Base-by-base conservation (phyloP, 164 flowering plant genomes). In the Santalum album region DNA sequence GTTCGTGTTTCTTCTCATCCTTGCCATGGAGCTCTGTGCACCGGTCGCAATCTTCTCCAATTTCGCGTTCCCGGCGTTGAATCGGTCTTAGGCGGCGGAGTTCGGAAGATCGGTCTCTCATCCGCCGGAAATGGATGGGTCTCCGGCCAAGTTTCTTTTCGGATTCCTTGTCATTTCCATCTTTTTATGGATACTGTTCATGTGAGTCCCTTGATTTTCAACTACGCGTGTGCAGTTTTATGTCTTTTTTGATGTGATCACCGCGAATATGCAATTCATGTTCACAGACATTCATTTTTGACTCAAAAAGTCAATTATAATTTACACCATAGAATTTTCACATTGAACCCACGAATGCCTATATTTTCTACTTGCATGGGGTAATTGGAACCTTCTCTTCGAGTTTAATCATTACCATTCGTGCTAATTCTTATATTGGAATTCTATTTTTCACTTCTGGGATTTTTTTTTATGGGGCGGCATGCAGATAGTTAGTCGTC, bases 131-230 rank as follows among this genome's bases (percentile, higher is more conserved):
- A 90, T 90, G 97, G 92, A 81, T 21, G 72, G 76, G 52, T 86
- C 95, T 23, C 88, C 97, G 0, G 88, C 76, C 49, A 82, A 76
- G 55, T 78, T 84, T 67, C 69, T 90, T 65, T 78, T 81, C 55
- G 62, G 77, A n/a, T 82, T 90, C 69, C 65, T 90, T 50, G 62
- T 83, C 32, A 59, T 77, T 50, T 86, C 83, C 57, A 72, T 84
- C 65, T 55, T 76, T 21, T 75, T 87, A 71, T 90, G 97, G 97
- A 65, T 83, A 55, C 16, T 83, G 23, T 82, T 86, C 84, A 75
- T 80, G 97, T 87, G 69, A 75, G 92, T 65, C 20, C 23, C 14
- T 25, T 23, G 50, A 43, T 12, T 44, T 54, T 48, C 40, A 10
- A 7, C 35, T 27, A 43, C 5, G 47, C 21, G 47, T 16, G 47